A percentile compares a stretch with the other conserved stretches of the same genome.
Conservation (phyloP, 371 early-diverging fungal species). For the Rhizopus sp. region DNA sequence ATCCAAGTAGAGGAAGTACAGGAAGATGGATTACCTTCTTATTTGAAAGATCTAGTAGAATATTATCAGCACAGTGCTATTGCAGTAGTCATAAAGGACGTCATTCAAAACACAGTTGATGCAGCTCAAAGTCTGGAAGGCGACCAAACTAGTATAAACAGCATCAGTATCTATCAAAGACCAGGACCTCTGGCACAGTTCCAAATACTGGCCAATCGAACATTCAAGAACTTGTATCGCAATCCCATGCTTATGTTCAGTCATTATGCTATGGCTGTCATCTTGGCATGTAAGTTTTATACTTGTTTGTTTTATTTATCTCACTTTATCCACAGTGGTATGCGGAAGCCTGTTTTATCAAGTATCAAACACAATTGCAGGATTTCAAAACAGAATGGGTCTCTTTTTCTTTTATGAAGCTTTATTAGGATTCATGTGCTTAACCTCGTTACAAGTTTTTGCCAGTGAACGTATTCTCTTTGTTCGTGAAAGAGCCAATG, state of each 20-base stretch:
- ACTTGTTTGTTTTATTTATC: constrained; percentile 5
- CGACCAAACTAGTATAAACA: constrained; percentile 10
- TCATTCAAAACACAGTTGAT: constrained; percentile 44
- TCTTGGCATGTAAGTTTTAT: constrained; percentile 61
- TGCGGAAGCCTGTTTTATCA: constrained; percentile 86
- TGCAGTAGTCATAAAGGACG: constrained; percentile 39
- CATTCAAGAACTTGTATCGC: constrained; percentile 87
- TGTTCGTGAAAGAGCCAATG: constrained; percentile 83
- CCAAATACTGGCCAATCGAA: constrained; percentile 76
- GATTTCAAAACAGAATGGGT: constrained; percentile 89
- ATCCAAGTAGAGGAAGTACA: constrained; percentile 27
- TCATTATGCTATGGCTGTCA: constrained; percentile 78
- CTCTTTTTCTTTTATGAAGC: constrained; percentile 84
- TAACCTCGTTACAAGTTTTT: constrained; percentile 77
- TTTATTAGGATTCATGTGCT: constrained; percentile 77
- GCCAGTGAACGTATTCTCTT: constrained; percentile 75
- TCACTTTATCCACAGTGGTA: constrained; percentile 38
- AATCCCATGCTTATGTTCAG: constrained; percentile 84
- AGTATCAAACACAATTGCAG: constrained; percentile 77
- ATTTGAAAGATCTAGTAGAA: constrained; percentile 46
- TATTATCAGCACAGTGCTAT: constrained; percentile 51
- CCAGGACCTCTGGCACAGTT: constrained; percentile 78
- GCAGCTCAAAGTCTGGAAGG: constrained; percentile 15
- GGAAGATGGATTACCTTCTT: constrained; percentile 39
- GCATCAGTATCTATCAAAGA: constrained; percentile 47